Evolutionary conservation across 495 filamentous ascomycete genomes (phyloP).

Genomic region (Tuber magnatum): DNA sequence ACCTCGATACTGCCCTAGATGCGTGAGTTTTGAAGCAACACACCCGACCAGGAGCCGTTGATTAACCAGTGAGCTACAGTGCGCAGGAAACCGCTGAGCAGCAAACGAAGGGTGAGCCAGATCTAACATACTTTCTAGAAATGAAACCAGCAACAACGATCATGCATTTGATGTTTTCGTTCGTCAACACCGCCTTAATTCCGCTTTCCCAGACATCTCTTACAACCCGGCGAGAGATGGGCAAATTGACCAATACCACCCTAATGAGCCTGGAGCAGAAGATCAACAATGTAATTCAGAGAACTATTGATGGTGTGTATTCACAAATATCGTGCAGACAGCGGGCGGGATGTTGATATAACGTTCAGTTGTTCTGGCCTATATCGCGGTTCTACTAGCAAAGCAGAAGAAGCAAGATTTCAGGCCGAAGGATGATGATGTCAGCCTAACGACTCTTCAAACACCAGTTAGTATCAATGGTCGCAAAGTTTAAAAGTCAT

Average conservation of each 20-base stretch:
- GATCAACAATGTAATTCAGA: constrained; percentile 75
- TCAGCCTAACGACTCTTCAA: constrained; percentile 72
- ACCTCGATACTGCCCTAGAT: constrained; percentile 88
- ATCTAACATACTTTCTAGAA: constrained; percentile 71
- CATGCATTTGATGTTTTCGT: constrained; percentile 84
- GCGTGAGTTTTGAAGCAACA: constrained; percentile 46
- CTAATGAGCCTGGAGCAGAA: constrained; percentile 79
- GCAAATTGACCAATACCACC: constrained; percentile 66
- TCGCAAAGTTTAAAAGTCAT: not conserved
- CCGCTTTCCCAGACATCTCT: constrained; percentile 80
- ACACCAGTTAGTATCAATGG: constrained; percentile 52
- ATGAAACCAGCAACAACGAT: constrained; percentile 78
- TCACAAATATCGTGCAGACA: not conserved
- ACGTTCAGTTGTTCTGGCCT: constrained; percentile 58
- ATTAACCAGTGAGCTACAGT: constrained; percentile 19
- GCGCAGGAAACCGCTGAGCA: constrained; percentile 70
- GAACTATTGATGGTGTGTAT: constrained; percentile 58
- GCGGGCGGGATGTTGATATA: constrained; percentile 8
- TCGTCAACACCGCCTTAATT: constrained; percentile 83
- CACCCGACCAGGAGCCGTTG: constrained; percentile 2
- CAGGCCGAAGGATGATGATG: constrained; percentile 75
- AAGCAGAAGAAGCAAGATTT: constrained; percentile 90
- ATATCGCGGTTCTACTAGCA: constrained; percentile 65
- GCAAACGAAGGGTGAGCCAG: constrained; percentile 76
- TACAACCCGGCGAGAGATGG: constrained; percentile 82